A percentile compares a stretch with the other conserved stretches of the same genome.
Conservation (phyloP, 2,329 filamentous ascomycete genomes). For the Fusarium veterinarium region DNA sequence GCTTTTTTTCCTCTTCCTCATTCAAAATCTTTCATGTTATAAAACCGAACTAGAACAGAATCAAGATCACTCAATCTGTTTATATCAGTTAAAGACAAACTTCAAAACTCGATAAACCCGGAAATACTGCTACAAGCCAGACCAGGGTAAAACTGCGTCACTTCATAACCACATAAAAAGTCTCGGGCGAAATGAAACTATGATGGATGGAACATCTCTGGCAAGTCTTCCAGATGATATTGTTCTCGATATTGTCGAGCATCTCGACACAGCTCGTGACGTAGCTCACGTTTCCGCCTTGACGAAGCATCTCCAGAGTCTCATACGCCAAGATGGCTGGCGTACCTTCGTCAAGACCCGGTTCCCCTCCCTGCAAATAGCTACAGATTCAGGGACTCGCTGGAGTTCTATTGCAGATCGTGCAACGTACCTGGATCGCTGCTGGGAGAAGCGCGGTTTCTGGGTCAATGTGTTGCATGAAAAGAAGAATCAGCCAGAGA, state of each 20-base stretch:
- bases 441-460: conserved; percentile 64
- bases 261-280: conserved; percentile 62
- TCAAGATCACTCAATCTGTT: neutral
- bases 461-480: conserved; percentile 47
- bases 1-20: neutral
- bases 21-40: neutral
- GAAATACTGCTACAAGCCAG: neutral
- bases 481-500: conserved; percentile 26
- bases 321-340: conserved; percentile 61
- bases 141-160: conserved; percentile 4
- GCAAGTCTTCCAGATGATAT: conserved; percentile 62
- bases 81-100: neutral
- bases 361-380: conserved; percentile 56
- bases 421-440: conserved; percentile 62
- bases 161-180: conserved; percentile 2
- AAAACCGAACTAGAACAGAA: neutral
- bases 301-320: conserved; percentile 53
- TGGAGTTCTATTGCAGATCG: conserved; percentile 58
- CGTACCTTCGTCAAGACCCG: conserved; percentile 58
- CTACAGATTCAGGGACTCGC: conserved; percentile 35
- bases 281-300: conserved; percentile 55
- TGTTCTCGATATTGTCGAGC: conserved; percentile 59
- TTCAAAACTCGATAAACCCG: neutral
- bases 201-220: conserved; percentile 49
- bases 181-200: conserved; percentile 25